These are phyloP conservation scores for Mycena filopes DNA, from an alignment of 768 basidiomycete species.

Conservation along the genomic window DNA sequence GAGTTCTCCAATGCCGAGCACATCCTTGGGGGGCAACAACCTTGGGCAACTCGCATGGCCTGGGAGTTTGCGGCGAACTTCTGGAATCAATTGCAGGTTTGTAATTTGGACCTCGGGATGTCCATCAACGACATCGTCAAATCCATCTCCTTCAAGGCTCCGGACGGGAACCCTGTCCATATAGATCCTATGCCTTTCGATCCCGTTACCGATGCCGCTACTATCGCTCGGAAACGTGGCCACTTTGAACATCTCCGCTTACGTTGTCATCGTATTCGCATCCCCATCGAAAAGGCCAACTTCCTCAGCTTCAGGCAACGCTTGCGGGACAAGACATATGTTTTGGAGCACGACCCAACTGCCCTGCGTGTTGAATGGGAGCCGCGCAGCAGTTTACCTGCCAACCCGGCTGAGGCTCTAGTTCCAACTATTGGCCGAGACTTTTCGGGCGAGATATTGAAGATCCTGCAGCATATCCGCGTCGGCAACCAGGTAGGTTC, in stretches of 20 bases:
- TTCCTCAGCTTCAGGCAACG: not conserved
- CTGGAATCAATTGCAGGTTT: slow-evolving; percentile 1
- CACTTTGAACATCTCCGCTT: slow-evolving; percentile 1
- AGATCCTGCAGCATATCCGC: not conserved
- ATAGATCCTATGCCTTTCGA: not conserved
- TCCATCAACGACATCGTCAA: not conserved
- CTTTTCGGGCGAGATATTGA: not conserved
- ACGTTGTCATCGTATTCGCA: not conserved
- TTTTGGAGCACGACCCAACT: not conserved
- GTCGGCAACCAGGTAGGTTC: not conserved
- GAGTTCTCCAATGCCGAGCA: not conserved
- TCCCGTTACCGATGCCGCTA: not conserved
- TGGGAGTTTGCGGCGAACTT: not conserved
- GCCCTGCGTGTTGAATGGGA: not conserved
- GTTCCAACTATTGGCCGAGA: not conserved
- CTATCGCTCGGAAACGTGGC: not conserved
- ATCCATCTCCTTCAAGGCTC: not conserved
- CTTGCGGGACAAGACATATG: not conserved
- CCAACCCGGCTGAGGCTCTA: not conserved
- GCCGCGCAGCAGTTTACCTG: not conserved
- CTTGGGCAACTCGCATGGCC: slow-evolving; percentile 5
- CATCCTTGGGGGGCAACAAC: not conserved
- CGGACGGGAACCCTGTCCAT: not conserved
- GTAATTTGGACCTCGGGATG: not conserved
- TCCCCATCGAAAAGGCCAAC: not conserved